Conservation (phyloP, 768 basidiomycete species). For the Mycena chlorophos region DNA sequence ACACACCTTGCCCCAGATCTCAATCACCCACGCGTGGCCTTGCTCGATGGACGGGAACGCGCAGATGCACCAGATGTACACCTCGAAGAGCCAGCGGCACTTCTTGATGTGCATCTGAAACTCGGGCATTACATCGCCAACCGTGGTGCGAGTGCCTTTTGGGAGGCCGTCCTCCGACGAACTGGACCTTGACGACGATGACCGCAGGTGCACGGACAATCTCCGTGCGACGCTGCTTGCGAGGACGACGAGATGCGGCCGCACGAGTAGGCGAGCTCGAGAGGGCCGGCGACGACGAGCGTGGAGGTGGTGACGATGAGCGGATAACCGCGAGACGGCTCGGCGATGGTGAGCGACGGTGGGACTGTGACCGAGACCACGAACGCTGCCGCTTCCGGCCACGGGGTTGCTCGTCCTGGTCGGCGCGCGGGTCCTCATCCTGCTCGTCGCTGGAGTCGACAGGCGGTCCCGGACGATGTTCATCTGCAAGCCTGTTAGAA, state of each 20-base stretch:
- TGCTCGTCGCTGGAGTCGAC: no score
- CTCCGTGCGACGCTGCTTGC: background rate
- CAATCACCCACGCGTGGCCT: conserved; percentile 2
- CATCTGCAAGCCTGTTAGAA: background rate
- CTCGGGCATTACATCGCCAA: background rate
- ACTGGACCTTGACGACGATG: background rate
- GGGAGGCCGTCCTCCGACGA: conserved; percentile 5
- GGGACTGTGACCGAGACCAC: background rate
- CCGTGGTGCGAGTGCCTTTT: conserved; percentile 6
- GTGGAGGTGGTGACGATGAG: background rate
- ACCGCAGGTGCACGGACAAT: background rate
- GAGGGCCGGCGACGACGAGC: background rate
- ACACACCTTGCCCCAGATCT: conserved; percentile 12
- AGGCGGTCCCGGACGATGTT: no score
- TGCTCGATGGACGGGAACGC: background rate
- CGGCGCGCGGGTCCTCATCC: no score
- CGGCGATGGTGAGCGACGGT: background rate
- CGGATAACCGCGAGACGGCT: background rate
- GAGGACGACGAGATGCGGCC: background rate
- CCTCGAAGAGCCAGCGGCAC: conserved; percentile 1
- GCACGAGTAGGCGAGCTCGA: background rate
- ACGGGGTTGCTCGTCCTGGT: no score
- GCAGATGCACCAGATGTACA: background rate
- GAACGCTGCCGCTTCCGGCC: background rate
- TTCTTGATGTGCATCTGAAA: background rate